Base-by-base conservation (phyloP, 129 eudicot genomes). In the Logfia minima region DNA sequence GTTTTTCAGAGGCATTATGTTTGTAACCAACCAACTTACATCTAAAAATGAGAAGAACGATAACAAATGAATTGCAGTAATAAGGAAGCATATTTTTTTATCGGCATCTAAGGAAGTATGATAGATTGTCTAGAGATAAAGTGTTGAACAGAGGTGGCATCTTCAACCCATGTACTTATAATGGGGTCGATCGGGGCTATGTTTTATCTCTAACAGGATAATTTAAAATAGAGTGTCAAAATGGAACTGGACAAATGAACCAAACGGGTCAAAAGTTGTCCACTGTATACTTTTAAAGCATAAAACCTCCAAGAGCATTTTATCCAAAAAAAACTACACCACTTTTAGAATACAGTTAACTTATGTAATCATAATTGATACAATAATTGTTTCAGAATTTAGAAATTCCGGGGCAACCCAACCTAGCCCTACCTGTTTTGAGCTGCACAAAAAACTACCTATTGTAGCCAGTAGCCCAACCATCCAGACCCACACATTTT, bases 401-500 rank as follows among this genome's bases (percentile, higher is more conserved):
- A 59, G 13, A 58, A 58, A 28, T 62, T 62, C 3, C 8, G 17
- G 68, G 37, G 26, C 8, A 11, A 62, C 68, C 68, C 31, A 52
- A n/a, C 29, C 52, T 60, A 60, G 55, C 56, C 66, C 66, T 18
- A 29, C 62, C 8, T 37, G 5, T 75, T n/a, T 28, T 31, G 9
- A 51, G 9, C 41, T 26, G 26, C 43, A 48, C 62, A 13, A 48
- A 13, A 48, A 48, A 48, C n/a, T 48, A 13, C n/a, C 55, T 48
- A 1, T 48, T 14, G 55, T 48, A 48, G 13, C 5, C 55, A 48
- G 17, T 48, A 14, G 55, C n/a, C 18, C 55, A 48, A 48, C 18
- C 55, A 48, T 48, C 55, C 66, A 61, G 56, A 72, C 67, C 52
- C 43, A 29, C 71, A 2, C 70, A 8, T 75, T 6, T 43, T 31